These are phyloP conservation scores for Gaeumannomyces tritici DNA, from an alignment of 2,329 filamentous ascomycete species.

Conservation along the genomic window DNA sequence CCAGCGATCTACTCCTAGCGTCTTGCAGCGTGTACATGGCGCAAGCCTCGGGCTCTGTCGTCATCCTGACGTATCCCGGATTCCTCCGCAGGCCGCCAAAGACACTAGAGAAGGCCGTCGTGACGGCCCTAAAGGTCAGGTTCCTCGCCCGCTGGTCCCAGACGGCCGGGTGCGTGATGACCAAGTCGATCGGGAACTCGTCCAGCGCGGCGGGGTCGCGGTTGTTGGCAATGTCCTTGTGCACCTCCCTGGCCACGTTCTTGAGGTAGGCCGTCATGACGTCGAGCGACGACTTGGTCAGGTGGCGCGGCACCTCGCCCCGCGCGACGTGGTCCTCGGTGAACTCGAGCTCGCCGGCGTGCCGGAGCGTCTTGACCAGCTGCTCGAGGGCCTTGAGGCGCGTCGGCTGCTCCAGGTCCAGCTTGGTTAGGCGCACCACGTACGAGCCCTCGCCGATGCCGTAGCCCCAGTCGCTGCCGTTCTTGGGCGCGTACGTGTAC, in stretches of 20 bases:
- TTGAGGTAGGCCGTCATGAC: neutral
- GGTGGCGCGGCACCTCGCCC: neutral
- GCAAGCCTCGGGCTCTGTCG: slow-evolving; percentile 1
- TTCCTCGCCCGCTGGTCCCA: slow-evolving; percentile 3
- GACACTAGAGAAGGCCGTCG: neutral
- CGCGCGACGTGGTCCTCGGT: neutral
- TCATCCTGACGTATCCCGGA: neutral
- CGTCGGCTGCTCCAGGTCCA: neutral
- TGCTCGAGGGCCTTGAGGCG: neutral
- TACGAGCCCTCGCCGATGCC: neutral
- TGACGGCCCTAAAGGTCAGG: neutral
- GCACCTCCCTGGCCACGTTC: neutral
- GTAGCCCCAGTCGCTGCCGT: neutral
- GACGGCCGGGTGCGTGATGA: slow-evolving; percentile 2
- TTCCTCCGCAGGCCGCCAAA: neutral
- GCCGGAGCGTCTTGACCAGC: neutral
- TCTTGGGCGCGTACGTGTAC: slow-evolving; percentile 1
- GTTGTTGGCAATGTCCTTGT: neutral
- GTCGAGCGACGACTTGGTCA: neutral
- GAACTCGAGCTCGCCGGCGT: neutral
- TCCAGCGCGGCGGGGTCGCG: neutral
- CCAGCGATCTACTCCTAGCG: neutral
- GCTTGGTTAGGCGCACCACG: neutral
- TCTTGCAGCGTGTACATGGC: slow-evolving; percentile 6
- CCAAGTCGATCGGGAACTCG: neutral